Evolutionary conservation across 345 rosid species (phyloP).

Genomic region (Ceriops zippeliana): DNA sequence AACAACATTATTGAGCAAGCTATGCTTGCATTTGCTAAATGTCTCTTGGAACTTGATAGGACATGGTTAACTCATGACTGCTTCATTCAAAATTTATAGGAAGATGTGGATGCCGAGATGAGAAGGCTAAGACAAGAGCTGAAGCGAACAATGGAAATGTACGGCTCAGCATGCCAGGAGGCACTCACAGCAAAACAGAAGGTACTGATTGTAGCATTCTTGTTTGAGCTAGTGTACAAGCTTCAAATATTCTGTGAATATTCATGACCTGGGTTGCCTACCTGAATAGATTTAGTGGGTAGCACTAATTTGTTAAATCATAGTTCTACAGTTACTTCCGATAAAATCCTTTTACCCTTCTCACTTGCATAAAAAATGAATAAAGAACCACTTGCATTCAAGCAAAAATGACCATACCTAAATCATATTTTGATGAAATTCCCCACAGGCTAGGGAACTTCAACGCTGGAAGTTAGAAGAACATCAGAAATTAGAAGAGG

Average conservation of each 20-base stretch:
- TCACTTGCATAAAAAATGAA: too few relatives aligned
- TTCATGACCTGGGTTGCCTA: neutral
- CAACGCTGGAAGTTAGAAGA: slow-evolving; percentile 48
- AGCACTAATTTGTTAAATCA: too few relatives aligned
- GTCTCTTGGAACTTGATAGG: neutral
- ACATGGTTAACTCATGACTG: neutral
- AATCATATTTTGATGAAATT: slow-evolving; percentile 2
- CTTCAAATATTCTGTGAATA: neutral
- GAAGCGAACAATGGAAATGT: slow-evolving; percentile 57
- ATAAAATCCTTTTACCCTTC: too few relatives aligned
- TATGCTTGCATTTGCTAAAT: neutral
- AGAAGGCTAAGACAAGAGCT: slow-evolving; percentile 66
- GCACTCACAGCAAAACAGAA: slow-evolving; percentile 50
- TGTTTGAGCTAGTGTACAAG: neutral
- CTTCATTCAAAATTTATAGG: slow-evolving; percentile 40
- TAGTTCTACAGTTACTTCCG: too few relatives aligned
- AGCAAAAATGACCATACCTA: neutral
- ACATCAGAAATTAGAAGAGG: slow-evolving; percentile 32
- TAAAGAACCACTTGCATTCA: neutral
- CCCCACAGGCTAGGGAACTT: slow-evolving; percentile 34
- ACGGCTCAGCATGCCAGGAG: slow-evolving; percentile 62
- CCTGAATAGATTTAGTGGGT: neutral
- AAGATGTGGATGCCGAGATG: slow-evolving; percentile 79
- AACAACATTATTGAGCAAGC: neutral
- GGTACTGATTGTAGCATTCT: slow-evolving; percentile 21